Evolutionary conservation across 2,329 filamentous ascomycete genomes (phyloP).

Genomic region (Diaporthe aspalathi): DNA sequence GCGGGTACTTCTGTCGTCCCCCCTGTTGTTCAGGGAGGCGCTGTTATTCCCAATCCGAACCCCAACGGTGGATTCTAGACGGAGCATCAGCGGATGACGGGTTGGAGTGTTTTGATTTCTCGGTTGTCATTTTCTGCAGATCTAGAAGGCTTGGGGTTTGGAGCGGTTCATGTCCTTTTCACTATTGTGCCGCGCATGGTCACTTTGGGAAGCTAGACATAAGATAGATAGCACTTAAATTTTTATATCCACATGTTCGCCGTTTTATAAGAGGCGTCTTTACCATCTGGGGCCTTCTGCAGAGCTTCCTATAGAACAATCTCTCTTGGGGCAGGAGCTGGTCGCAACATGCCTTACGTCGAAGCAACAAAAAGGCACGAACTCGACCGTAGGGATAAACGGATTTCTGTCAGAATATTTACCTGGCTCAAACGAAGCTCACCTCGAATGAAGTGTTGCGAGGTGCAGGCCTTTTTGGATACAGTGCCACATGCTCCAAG

Average conservation of each 20-base stretch:
- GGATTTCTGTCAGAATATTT: too few species aligned
- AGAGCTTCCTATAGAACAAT: too few species aligned
- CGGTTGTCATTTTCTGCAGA: not conserved
- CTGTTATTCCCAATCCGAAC: conserved; percentile 55
- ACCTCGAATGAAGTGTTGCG: too few species aligned
- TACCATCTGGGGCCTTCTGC: not conserved
- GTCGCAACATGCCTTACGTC: too few species aligned
- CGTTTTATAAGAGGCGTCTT: not conserved
- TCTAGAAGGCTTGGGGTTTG: not conserved
- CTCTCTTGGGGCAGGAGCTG: too few species aligned
- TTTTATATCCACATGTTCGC: not conserved
- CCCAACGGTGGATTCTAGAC: conserved; percentile 53
- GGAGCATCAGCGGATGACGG: not conserved
- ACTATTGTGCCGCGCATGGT: not conserved
- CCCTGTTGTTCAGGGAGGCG: conserved; percentile 49
- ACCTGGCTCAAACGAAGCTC: too few species aligned
- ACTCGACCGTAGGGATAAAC: too few species aligned
- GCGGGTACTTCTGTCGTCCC: conserved; percentile 49
- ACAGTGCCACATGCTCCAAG: too few species aligned
- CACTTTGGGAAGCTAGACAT: not conserved
- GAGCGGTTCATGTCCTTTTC: not conserved
- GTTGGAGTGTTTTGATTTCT: not conserved
- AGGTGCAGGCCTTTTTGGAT: too few species aligned
- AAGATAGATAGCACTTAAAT: not conserved
- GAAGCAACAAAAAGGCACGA: too few species aligned